phyloP scores from a whole-genome alignment of 805 yeast species.

The Candida schatavii region DNA sequence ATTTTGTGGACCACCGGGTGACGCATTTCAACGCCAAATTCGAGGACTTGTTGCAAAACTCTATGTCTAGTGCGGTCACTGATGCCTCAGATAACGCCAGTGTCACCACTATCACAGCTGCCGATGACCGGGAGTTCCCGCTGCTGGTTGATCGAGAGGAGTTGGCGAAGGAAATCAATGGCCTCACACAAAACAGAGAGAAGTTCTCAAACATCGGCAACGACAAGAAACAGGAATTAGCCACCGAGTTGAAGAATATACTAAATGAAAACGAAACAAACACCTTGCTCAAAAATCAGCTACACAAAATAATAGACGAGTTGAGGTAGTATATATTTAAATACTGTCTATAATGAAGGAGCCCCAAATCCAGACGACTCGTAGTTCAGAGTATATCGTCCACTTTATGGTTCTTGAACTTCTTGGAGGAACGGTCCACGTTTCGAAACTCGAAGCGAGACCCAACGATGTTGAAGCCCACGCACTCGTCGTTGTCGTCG shows the following conservation, averaged over 20 bases:
- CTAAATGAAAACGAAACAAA: neutral
- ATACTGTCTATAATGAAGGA: neutral
- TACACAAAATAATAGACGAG: neutral
- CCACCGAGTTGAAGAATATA: neutral
- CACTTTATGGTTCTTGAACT: constrained; percentile 78
- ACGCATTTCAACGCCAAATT: constrained; percentile 20
- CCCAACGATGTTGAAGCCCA: constrained; percentile 71
- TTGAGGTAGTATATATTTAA: no score
- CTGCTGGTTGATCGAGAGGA: neutral
- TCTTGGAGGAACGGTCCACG: constrained; percentile 77
- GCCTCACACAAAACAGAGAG: neutral
- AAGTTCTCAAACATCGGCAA: no score
- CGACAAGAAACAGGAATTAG: no score
- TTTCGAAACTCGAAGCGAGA: constrained; percentile 73
- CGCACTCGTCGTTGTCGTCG: constrained; percentile 31
- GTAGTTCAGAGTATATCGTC: constrained; percentile 50
- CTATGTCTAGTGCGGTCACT: constrained; percentile 13
- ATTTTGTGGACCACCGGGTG: constrained; percentile 19
- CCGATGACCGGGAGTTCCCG: neutral
- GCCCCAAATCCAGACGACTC: neutral
- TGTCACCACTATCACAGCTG: neutral
- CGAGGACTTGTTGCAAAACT: constrained; percentile 13
- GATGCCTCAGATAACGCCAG: constrained; percentile 15
- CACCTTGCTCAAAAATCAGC: neutral
- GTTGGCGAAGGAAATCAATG: neutral